These are phyloP conservation scores for Brasenia schreberi DNA, from an alignment of 164 flowering plant genomes.

Conservation along the genomic window DNA sequence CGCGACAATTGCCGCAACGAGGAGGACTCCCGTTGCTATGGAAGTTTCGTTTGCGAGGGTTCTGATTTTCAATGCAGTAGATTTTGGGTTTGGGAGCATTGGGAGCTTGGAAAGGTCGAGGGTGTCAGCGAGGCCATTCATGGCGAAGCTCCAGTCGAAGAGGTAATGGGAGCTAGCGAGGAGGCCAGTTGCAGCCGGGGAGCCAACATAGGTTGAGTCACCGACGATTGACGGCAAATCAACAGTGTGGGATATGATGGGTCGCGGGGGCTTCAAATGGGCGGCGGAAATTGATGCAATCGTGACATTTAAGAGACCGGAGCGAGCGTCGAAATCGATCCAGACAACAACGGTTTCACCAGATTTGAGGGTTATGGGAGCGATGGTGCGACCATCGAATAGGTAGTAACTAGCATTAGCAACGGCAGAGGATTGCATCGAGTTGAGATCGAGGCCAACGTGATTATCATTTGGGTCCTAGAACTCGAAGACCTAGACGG, in stretches of 20 bases:
- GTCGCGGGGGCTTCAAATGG: slow-evolving; percentile 28
- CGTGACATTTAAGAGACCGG: slow-evolving; percentile 25
- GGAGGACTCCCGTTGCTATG: slow-evolving; percentile 8
- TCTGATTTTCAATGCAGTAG: slow-evolving; percentile 6
- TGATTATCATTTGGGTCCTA: slow-evolving; percentile 45
- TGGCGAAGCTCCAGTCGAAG: slow-evolving; percentile 49
- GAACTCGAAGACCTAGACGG: slow-evolving; percentile 48
- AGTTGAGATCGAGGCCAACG: slow-evolving; percentile 41
- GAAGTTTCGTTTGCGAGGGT: slow-evolving; percentile 16
- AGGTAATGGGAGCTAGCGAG: slow-evolving; percentile 48
- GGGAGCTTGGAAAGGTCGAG: slow-evolving; percentile 35
- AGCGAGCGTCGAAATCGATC: slow-evolving; percentile 48
- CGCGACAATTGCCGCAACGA: slow-evolving; percentile 5
- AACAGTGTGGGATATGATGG: slow-evolving; percentile 23
- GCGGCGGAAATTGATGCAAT: slow-evolving; percentile 14
- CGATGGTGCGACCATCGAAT: slow-evolving; percentile 6
- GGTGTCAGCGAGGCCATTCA: slow-evolving; percentile 24
- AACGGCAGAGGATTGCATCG: slow-evolving; percentile 25
- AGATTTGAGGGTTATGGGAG: slow-evolving; percentile 20
- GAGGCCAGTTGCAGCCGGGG: slow-evolving; percentile 52
- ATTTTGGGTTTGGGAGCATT: slow-evolving; percentile 23
- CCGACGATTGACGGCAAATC: slow-evolving; percentile 37
- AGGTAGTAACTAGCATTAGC: slow-evolving; percentile 13
- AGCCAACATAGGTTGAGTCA: slow-evolving; percentile 43
- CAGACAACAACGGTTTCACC: slow-evolving; percentile 33